These are phyloP conservation scores for Talaromyces sp. DNA, from an alignment of 2,329 filamentous ascomycete species.

Conservation along the genomic window DNA sequence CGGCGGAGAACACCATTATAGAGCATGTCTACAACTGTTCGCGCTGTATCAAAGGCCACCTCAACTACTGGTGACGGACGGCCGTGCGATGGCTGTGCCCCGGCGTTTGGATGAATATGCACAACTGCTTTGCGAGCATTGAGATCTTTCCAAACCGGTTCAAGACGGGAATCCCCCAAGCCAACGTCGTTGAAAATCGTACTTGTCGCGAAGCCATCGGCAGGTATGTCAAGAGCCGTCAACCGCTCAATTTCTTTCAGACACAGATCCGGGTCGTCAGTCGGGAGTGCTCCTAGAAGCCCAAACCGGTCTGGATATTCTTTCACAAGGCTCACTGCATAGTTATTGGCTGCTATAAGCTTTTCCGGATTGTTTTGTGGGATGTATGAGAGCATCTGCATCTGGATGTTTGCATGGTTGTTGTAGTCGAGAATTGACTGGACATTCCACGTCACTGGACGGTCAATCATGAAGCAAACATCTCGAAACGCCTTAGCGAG, in stretches of 20 bases:
- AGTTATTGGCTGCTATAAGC: background rate
- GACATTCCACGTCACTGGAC: background rate
- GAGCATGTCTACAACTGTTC: conserved; percentile 7
- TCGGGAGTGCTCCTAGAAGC: conserved; percentile 9
- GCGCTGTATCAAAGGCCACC: conserved; percentile 10
- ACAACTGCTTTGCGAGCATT: conserved; percentile 12
- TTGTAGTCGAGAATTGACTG: conserved; percentile 8
- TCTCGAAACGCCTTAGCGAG: background rate
- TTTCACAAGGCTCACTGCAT: background rate
- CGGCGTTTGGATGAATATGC: conserved; percentile 11
- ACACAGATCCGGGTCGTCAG: background rate
- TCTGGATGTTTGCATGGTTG: conserved; percentile 9
- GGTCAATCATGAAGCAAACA: background rate
- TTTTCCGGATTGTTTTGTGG: background rate
- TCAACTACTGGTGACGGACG: conserved; percentile 11
- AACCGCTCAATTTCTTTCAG: conserved; percentile 11
- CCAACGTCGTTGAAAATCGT: conserved; percentile 1
- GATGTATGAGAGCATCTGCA: conserved; percentile 15
- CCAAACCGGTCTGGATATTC: conserved; percentile 7
- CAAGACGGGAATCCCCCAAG: background rate
- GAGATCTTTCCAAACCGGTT: conserved; percentile 4
- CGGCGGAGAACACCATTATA: conserved; percentile 6
- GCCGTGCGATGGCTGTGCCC: background rate
- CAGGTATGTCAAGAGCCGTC: background rate
- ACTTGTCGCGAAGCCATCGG: conserved; percentile 7